phyloP scores from a whole-genome alignment of 148 eudicot species.

The Limonium bicolor region DNA sequence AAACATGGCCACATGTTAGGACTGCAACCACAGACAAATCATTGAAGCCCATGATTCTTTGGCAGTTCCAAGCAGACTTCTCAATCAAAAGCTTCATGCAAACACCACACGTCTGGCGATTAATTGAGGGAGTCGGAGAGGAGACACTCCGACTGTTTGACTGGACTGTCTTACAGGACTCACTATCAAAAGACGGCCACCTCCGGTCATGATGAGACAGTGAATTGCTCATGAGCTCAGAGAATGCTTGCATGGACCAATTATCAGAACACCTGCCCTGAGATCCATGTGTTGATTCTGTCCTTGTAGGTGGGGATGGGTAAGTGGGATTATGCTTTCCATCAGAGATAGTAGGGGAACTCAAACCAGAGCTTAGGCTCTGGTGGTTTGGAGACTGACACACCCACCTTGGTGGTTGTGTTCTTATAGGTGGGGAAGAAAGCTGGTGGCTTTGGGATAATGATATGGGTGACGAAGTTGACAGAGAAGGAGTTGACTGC shows the following conservation, averaged over 20 bases:
- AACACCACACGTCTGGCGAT: constrained; percentile 59
- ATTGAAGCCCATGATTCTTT: constrained; percentile 43
- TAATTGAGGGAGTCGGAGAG: constrained; percentile 30
- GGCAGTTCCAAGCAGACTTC: constrained; percentile 59
- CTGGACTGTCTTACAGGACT: constrained; percentile 30
- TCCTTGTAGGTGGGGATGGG: constrained; percentile 32
- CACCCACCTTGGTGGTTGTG: constrained; percentile 43
- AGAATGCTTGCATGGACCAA: constrained; percentile 61
- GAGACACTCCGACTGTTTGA: too few relatives aligned
- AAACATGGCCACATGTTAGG: constrained; percentile 78
- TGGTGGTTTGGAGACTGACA: constrained; percentile 49
- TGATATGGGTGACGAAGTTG: constrained; percentile 47
- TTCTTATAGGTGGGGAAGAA: too few relatives aligned
- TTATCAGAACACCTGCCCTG: constrained; percentile 70
- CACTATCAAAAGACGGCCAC: constrained; percentile 86
- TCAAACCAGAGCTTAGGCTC: constrained; percentile 48
- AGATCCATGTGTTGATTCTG: constrained; percentile 55
- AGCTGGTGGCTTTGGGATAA: constrained; percentile 39
- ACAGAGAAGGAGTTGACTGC: constrained; percentile 47
- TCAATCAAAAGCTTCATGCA: constrained; percentile 72
- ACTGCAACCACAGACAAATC: constrained; percentile 74
- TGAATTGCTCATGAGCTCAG: constrained; percentile 48
- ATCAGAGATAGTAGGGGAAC: constrained; percentile 48
- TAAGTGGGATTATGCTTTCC: constrained; percentile 24
- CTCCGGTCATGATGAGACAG: constrained; percentile 47